These are phyloP conservation scores for Trichomonascus vanleenenianus DNA, from an alignment of 805 yeast species.

Conservation along the genomic window DNA sequence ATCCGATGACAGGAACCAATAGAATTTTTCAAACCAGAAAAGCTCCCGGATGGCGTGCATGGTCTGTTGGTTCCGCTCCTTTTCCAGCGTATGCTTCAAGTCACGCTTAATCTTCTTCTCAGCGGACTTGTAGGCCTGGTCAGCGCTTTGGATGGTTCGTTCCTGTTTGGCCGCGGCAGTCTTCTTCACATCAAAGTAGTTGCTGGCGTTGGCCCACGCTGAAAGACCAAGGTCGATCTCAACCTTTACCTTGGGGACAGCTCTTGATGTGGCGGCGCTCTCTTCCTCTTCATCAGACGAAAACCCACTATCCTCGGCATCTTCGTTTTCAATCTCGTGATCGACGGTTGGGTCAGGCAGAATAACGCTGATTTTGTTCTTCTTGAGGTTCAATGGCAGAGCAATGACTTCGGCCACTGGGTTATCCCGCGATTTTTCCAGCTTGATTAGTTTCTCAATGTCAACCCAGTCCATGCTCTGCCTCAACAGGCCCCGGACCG, in stretches of 20 bases:
- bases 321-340: constrained; percentile 32
- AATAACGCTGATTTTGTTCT: constrained; percentile 54
- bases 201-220: constrained; percentile 83
- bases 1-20: constrained; percentile 90
- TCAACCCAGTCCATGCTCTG: constrained; percentile 94
- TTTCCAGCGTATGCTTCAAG: constrained; percentile 49
- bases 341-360: constrained; percentile 36
- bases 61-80: constrained; percentile 41
- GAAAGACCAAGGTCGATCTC: constrained; percentile 62
- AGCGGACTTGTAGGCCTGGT: constrained; percentile 73
- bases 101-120: constrained; percentile 71
- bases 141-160: constrained; percentile 71
- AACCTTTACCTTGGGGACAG: constrained; percentile 35
- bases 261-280: constrained; percentile 6
- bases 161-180: constrained; percentile 68
- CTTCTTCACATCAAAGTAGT: constrained; percentile 71
- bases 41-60: constrained; percentile 60
- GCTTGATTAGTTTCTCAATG: constrained; percentile 64
- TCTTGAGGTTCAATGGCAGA: constrained; percentile 60
- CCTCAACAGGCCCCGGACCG: constrained; percentile 58
- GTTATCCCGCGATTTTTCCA: constrained; percentile 63
- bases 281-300: constrained; percentile 11
- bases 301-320: constrained; percentile 25
- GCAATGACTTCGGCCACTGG: constrained; percentile 53
- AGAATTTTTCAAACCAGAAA: constrained; percentile 88